Percentiles rank a stretch among this genome's conserved stretches.
These are phyloP conservation scores for Tubosaeta sp. DNA, from an alignment of 768 basidiomycete species.

Conservation along the genomic window DNA sequence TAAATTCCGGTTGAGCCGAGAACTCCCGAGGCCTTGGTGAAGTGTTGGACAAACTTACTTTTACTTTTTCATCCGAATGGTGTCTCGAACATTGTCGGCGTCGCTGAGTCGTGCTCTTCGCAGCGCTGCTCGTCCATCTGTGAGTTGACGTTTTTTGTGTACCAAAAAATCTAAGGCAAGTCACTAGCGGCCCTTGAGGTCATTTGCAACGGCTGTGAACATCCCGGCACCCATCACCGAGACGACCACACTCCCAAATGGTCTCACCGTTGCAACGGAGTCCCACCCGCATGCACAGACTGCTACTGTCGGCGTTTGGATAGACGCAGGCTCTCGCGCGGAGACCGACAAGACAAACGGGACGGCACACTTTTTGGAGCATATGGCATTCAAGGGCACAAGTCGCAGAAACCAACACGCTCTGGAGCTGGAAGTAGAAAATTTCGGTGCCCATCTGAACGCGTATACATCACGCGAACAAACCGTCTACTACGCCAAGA, in stretches of 20 bases:
- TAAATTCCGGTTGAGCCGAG: conserved; percentile 25
- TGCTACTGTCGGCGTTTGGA: conserved; percentile 99
- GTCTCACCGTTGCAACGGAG: conserved; percentile 93
- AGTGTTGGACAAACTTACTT: conserved; percentile 7
- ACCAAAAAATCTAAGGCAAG: conserved; percentile 2
- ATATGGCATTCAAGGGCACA: conserved; percentile 98
- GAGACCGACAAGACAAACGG: conserved; percentile 95
- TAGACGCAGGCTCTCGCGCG: conserved; percentile 95
- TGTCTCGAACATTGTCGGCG: conserved; percentile 41
- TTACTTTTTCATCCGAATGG: conserved; percentile 36
- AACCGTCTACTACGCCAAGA: conserved; percentile 99
- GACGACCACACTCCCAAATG: conserved; percentile 90
- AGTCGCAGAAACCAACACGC: conserved; percentile 80
- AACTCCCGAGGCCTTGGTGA: conserved; percentile 24
- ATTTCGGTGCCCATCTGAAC: conserved; percentile 94
- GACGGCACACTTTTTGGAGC: conserved; percentile 97
- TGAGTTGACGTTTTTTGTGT: conserved; percentile 15
- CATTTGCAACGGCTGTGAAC: conserved; percentile 72
- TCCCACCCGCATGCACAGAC: conserved; percentile 88
- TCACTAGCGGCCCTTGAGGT: conserved; percentile 51
- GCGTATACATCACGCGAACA: conserved; percentile 99
- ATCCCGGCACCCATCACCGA: conserved; percentile 74
- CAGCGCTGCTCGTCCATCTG: conserved; percentile 34
- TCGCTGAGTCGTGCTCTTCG: conserved; percentile 42
- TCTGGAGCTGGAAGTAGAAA: conserved; percentile 96